A percentile compares a stretch with the other conserved stretches of the same genome.
These are phyloP conservation scores for Escallonia herrerae DNA, from an alignment of 129 eudicot genomes.

Conservation along the genomic window DNA sequence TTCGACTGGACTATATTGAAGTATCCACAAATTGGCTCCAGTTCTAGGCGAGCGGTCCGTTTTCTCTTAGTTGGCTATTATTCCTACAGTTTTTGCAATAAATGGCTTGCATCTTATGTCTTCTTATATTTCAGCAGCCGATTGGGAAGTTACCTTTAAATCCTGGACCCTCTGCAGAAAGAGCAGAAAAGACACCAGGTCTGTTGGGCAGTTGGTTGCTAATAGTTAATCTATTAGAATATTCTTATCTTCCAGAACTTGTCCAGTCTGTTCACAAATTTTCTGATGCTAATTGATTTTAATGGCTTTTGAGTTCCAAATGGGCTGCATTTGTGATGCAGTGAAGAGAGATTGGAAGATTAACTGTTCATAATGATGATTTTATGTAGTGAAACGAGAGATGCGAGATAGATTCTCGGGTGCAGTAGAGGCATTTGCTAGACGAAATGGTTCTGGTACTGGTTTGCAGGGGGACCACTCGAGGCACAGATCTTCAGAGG, in stretches of 20 bases:
- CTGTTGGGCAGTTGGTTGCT: constrained; percentile 11
- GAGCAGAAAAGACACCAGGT: constrained; percentile 71
- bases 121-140: constrained; percentile 40
- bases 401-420: constrained; percentile 67
- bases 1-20: constrained; percentile 79
- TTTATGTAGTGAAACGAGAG: constrained; percentile 53
- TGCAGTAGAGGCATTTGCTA: constrained; percentile 62
- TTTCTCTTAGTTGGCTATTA: constrained; percentile 2
- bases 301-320: no score
- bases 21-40: constrained; percentile 74
- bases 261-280: no score
- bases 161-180: constrained; percentile 74
- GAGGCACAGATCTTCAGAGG: constrained; percentile 60
- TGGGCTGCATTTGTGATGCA: no score
- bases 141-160: constrained; percentile 50
- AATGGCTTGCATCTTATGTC: constrained; percentile 15
- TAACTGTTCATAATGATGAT: background rate
- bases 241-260: no score
- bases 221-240: no score
- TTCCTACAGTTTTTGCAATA: background rate
- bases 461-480: constrained; percentile 65
- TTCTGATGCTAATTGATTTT: no score
- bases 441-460: constrained; percentile 49
- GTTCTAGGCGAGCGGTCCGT: constrained; percentile 56
- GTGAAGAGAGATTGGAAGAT: no score